Percentiles rank a stretch among this genome's conserved stretches.
These are phyloP conservation scores for Asterophora parasitica DNA, from an alignment of 768 basidiomycete species.

Conservation along the genomic window DNA sequence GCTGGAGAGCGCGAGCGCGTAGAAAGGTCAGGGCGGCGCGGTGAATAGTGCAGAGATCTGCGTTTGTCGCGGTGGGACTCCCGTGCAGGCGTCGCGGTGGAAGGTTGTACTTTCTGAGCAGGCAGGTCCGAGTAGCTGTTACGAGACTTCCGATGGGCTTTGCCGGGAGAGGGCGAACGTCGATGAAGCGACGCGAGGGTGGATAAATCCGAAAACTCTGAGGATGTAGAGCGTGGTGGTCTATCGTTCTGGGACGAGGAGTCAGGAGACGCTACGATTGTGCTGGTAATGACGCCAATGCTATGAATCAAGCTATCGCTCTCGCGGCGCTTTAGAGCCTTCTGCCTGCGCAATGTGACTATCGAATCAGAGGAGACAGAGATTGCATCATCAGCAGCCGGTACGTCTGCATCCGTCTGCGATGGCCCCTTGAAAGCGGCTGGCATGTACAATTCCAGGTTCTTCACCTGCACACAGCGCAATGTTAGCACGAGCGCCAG, in stretches of 20 bases:
- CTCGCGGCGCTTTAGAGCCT: constrained; percentile 2
- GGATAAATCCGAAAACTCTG: no score
- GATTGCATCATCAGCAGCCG: not conserved
- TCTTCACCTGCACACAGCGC: not conserved
- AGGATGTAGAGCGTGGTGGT: not conserved
- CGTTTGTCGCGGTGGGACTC: not conserved
- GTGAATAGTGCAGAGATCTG: not conserved
- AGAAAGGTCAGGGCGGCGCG: not conserved
- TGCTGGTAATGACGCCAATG: no score
- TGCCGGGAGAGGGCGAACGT: no score
- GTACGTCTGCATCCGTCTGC: not conserved
- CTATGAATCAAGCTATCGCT: not conserved
- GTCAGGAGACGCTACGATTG: not conserved
- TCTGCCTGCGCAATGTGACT: not conserved
- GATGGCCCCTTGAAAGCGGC: not conserved
- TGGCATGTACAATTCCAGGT: not conserved
- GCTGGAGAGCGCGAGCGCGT: not conserved
- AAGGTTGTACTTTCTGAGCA: not conserved
- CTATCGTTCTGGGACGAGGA: not conserved
- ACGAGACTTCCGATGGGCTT: no score
- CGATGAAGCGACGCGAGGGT: no score
- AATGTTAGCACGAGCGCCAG: not conserved
- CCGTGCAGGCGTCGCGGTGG: not conserved
- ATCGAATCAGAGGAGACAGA: not conserved
- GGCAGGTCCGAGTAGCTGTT: no score